Percentiles rank a stretch among this genome's conserved stretches.
phyloP scores from a whole-genome alignment of 1,284 basidiomycete genomes.

The Singerocomus inundabilis region DNA sequence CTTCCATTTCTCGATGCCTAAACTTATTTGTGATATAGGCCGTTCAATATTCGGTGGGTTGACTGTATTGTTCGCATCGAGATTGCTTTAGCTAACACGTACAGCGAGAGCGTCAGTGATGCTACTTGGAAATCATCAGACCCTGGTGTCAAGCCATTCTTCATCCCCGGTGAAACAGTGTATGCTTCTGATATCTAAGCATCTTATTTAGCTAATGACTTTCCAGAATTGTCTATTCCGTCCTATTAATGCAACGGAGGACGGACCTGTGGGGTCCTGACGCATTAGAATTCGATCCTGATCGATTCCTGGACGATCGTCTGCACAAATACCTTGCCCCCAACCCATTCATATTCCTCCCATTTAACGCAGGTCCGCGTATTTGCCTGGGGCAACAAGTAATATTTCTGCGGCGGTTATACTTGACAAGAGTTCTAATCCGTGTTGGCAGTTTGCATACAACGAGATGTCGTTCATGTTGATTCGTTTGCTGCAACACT shows the following conservation, averaged over 20 bases:
- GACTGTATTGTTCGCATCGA: not conserved
- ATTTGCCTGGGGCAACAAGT: slow-evolving; percentile 46
- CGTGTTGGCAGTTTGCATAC: slow-evolving; percentile 57
- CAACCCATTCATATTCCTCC: slow-evolving; percentile 47
- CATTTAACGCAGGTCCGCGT: slow-evolving; percentile 50
- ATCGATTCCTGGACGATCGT: slow-evolving; percentile 46
- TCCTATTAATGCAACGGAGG: slow-evolving; percentile 61
- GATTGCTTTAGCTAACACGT: not conserved
- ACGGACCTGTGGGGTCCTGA: slow-evolving; percentile 67
- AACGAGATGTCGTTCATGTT: slow-evolving; percentile 69
- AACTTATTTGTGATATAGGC: slow-evolving; percentile 33
- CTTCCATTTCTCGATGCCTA: not conserved
- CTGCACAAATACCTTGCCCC: slow-evolving; percentile 30
- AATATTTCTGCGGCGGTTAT: not conserved
- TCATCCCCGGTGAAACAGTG: slow-evolving; percentile 53
- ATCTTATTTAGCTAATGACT: not conserved
- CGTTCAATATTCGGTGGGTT: slow-evolving; percentile 47
- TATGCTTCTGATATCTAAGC: slow-evolving; percentile 23
- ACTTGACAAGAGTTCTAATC: not conserved
- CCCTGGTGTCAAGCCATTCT: slow-evolving; percentile 47
- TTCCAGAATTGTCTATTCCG: slow-evolving; percentile 47
- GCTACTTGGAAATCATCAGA: slow-evolving; percentile 45
- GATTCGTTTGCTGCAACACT: slow-evolving; percentile 60
- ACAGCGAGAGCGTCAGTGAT: slow-evolving; percentile 40
- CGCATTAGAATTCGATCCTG: slow-evolving; percentile 47